These are phyloP conservation scores for Nicotiana sylvestris DNA, from an alignment of 257 asterid species.

Conservation along the genomic window DNA sequence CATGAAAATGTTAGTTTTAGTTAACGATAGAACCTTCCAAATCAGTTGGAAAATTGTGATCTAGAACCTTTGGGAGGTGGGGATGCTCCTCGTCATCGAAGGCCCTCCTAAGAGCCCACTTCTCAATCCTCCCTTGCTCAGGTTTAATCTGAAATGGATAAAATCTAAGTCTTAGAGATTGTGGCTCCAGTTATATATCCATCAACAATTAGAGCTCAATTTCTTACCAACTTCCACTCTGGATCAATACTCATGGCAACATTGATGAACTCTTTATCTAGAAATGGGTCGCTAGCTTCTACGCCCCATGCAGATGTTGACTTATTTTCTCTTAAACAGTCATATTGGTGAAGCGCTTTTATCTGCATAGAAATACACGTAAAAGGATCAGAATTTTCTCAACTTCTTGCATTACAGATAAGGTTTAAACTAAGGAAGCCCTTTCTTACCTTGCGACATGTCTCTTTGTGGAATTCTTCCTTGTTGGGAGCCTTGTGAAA, in stretches of 20 bases:
- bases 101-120: conserved; percentile 91
- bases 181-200: too few species aligned
- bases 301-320: conserved; percentile 96
- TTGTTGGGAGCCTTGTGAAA: conserved; percentile 44
- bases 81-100: conserved; percentile 86
- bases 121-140: conserved; percentile 73
- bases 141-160: conserved; percentile 53
- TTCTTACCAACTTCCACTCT: conserved; percentile 74
- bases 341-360: conserved; percentile 91
- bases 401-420: not conserved
- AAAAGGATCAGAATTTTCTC: not conserved
- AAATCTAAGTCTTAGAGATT: not conserved
- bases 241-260: conserved; percentile 95
- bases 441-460: conserved; percentile 67
- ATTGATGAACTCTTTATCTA: conserved; percentile 45
- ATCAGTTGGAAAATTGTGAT: not conserved
- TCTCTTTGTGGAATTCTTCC: conserved; percentile 82
- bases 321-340: conserved; percentile 87
- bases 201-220: not conserved
- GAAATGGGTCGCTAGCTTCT: conserved; percentile 86
- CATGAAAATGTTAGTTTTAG: too few species aligned
- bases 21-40: not conserved
- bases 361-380: conserved; percentile 35
- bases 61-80: conserved; percentile 81
- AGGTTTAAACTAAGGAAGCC: not conserved